Conservation (phyloP, 1,284 basidiomycete species). For the Hymenochaete sp. region DNA sequence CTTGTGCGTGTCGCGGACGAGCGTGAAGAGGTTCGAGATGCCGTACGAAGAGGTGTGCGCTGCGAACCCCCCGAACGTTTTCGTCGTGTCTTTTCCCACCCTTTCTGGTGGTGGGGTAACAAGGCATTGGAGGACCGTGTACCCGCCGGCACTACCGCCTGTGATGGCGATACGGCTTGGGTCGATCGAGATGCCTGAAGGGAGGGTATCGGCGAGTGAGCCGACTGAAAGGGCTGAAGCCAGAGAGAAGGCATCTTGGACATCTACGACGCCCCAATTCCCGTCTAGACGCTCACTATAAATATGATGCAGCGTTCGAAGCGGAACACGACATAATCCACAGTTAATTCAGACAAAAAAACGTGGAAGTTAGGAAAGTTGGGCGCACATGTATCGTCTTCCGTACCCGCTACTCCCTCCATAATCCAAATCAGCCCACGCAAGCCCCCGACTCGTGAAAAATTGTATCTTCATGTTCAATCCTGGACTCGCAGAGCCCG, state of each 20-base stretch:
- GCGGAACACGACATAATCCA: conserved; percentile 10
- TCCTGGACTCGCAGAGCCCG: conserved; percentile 34
- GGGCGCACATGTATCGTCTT: conserved; percentile 40
- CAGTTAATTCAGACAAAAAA: neutral
- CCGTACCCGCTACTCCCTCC: conserved; percentile 63
- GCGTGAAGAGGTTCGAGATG: conserved; percentile 41
- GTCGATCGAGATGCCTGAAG: conserved; percentile 42
- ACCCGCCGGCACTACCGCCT: conserved; percentile 56
- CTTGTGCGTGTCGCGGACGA: conserved; percentile 55
- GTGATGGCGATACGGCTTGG: conserved; percentile 48
- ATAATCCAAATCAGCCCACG: conserved; percentile 56
- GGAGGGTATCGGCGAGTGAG: no score
- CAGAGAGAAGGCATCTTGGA: conserved; percentile 46
- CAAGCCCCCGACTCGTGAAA: conserved; percentile 58
- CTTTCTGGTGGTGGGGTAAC: conserved; percentile 4
- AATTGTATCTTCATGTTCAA: conserved; percentile 49
- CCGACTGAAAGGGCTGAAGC: no score
- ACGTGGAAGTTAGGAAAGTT: neutral
- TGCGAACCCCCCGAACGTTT: conserved; percentile 33
- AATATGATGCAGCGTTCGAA: neutral
- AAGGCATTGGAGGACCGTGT: conserved; percentile 44
- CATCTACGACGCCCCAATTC: conserved; percentile 64
- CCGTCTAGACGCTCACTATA: conserved; percentile 46
- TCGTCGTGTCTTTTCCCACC: no score
- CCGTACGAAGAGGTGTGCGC: conserved; percentile 47